phyloP scores from a whole-genome alignment of 2,329 filamentous ascomycete species.

The Alternaria burnsii region DNA sequence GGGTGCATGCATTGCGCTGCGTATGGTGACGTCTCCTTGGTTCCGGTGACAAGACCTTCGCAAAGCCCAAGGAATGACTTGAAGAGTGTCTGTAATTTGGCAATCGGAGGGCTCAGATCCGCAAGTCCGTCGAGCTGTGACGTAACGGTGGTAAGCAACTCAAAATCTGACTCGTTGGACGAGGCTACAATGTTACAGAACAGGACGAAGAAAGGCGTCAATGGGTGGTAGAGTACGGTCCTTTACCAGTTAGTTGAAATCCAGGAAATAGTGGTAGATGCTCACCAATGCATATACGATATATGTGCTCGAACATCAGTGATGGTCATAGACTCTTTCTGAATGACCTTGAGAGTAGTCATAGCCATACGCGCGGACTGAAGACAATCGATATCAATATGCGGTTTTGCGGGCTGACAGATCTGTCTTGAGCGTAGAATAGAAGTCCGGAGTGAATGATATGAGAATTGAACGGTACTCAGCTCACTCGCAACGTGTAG shows the following conservation, averaged over 20 bases:
- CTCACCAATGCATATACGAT: constrained; percentile 31
- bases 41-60: constrained; percentile 14
- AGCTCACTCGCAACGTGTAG: constrained; percentile 25
- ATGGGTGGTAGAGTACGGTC: constrained; percentile 32
- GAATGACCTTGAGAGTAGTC: constrained; percentile 22
- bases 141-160: constrained; percentile 22
- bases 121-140: constrained; percentile 24
- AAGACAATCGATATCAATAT: constrained; percentile 19
- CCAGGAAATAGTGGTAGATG: not conserved
- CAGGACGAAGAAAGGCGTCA: constrained; percentile 33
- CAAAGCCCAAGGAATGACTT: constrained; percentile 28
- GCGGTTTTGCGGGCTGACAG: constrained; percentile 18
- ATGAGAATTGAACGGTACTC: constrained; percentile 32
- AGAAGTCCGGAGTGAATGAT: constrained; percentile 31
- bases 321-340: constrained; percentile 18
- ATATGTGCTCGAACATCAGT: constrained; percentile 23
- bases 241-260: constrained; percentile 10
- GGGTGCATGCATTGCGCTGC: not conserved
- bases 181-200: constrained; percentile 34
- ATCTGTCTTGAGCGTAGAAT: constrained; percentile 32
- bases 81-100: constrained; percentile 26
- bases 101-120: constrained; percentile 17
- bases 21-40: not conserved
- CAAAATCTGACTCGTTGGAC: constrained; percentile 22
- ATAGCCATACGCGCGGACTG: constrained; percentile 29